phyloP scores from a whole-genome alignment of 2,329 filamentous ascomycete species.

The Sporothrix phasma region DNA sequence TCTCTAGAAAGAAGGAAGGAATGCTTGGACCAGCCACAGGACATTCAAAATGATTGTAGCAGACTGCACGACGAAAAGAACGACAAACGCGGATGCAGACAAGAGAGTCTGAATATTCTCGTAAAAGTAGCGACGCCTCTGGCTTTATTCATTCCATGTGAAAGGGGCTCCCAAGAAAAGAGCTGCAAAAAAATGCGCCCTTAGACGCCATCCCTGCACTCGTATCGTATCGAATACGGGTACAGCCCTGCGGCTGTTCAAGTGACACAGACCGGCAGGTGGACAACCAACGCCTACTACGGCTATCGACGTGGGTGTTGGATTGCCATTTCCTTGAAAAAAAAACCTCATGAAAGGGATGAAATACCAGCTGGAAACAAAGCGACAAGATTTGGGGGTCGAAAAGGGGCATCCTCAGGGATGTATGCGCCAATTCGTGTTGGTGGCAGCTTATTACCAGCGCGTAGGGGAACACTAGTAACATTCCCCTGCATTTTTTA shows the following conservation, averaged over 20 bases:
- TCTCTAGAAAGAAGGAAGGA: neutral
- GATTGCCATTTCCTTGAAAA: neutral
- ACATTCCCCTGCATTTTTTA: neutral
- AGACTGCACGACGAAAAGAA: slow-evolving; percentile 5
- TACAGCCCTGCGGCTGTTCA: neutral
- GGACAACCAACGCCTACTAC: neutral
- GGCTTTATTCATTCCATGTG: neutral
- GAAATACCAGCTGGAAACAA: neutral
- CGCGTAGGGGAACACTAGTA: neutral
- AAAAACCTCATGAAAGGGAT: neutral
- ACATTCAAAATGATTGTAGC: neutral
- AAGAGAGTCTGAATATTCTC: neutral
- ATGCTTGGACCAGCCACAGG: slow-evolving; percentile 4
- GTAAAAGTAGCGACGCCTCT: neutral
- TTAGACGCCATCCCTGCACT: neutral
- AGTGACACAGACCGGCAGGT: neutral
- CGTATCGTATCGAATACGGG: no score
- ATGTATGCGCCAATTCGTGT: neutral
- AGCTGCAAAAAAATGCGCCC: neutral
- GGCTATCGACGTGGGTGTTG: neutral
- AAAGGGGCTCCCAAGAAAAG: neutral
- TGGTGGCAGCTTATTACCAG: neutral
- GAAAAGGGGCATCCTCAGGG: neutral
- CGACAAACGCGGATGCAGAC: neutral
- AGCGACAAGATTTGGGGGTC: neutral